A percentile compares a stretch with the other conserved stretches of the same genome.
These are phyloP conservation scores for Exophiala alcalophila DNA, from an alignment of 2,329 filamentous ascomycete genomes.

Conservation along the genomic window DNA sequence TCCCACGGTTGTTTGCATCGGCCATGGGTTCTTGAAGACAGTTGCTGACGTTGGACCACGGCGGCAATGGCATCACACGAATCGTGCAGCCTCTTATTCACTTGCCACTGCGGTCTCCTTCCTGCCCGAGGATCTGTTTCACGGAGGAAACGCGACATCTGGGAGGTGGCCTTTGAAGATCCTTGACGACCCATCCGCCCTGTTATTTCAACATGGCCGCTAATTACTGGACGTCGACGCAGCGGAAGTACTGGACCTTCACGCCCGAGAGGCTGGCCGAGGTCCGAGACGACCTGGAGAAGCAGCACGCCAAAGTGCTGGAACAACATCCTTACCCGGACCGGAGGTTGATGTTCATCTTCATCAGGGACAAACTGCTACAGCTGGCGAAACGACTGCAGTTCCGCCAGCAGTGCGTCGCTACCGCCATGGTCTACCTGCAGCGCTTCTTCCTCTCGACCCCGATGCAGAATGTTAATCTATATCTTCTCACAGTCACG, in stretches of 20 bases:
- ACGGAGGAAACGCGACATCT: too few species aligned
- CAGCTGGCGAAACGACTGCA: constrained; percentile 80
- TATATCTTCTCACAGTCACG: constrained; percentile 88
- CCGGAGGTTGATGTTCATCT: constrained; percentile 78
- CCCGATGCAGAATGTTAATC: constrained; percentile 88
- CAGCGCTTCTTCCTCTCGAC: constrained; percentile 90
- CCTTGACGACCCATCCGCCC: background rate
- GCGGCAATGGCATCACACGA: too few species aligned
- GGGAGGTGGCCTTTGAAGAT: too few species aligned
- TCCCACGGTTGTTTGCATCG: too few species aligned
- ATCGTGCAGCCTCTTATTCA: too few species aligned
- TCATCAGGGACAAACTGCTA: constrained; percentile 81
- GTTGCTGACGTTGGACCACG: too few species aligned
- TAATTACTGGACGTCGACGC: constrained; percentile 95
- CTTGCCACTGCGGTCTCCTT: too few species aligned
- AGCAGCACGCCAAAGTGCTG: constrained; percentile 66
- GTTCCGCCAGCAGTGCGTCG: constrained; percentile 85
- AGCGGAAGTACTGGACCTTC: constrained; percentile 87
- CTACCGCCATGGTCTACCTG: constrained; percentile 91
- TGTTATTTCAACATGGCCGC: constrained; percentile 86
- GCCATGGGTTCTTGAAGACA: too few species aligned
- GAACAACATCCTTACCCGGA: constrained; percentile 81
- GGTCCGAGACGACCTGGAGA: constrained; percentile 72
- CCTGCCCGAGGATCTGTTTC: too few species aligned
- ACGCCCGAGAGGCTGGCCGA: constrained; percentile 74